Evolutionary conservation across 352 stramenopile genomes (phyloP).

Genomic region (Phytophthora pistaciae): DNA sequence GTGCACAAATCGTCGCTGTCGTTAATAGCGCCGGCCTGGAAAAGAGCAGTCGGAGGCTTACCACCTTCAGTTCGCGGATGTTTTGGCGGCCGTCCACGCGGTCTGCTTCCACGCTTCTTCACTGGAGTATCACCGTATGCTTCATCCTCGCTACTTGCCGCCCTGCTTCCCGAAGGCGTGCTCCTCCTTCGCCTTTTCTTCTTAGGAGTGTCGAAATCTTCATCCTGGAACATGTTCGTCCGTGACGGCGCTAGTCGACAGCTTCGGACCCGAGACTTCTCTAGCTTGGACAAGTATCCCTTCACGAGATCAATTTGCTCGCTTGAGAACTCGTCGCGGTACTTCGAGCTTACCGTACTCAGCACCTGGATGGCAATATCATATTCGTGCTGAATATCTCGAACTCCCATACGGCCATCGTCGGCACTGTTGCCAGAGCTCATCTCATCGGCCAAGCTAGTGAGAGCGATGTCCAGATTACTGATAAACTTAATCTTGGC

Average conservation of each 20-base stretch:
- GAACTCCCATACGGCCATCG: constrained; percentile 45
- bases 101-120: constrained; percentile 42
- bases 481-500: constrained; percentile 92
- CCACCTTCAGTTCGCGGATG: constrained; percentile 26
- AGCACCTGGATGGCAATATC: constrained; percentile 89
- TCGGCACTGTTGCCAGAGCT: constrained; percentile 53
- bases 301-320: constrained; percentile 87
- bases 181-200: constrained; percentile 56
- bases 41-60: constrained; percentile 30
- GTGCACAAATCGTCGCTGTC: constrained; percentile 93
- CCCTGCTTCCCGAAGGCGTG: constrained; percentile 32
- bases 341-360: constrained; percentile 77
- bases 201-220: constrained; percentile 51
- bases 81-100: constrained; percentile 45
- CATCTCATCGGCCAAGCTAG: constrained; percentile 75
- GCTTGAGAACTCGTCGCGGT: constrained; percentile 82
- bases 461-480: constrained; percentile 86
- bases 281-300: constrained; percentile 74
- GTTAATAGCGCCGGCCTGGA: constrained; percentile 75
- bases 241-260: constrained; percentile 58
- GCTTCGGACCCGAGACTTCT: constrained; percentile 86
- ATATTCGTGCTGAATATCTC: constrained; percentile 86
- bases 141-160: constrained; percentile 47
- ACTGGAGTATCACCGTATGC: constrained; percentile 45
- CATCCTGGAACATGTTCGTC: constrained; percentile 42